These are phyloP conservation scores for Plasmodium reichenowi DNA, from an alignment of 169 alveolate species.

Conservation along the genomic window DNA sequence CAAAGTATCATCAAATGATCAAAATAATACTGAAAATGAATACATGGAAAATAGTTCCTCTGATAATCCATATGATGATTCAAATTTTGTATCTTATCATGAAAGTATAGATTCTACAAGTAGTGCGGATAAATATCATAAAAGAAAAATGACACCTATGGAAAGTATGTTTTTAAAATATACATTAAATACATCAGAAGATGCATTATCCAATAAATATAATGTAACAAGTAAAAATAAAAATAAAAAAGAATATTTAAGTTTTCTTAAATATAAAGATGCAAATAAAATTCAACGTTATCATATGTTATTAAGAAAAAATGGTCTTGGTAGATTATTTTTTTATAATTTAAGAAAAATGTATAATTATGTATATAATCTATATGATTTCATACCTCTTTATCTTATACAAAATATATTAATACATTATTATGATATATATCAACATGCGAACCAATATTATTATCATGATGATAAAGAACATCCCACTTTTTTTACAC, in stretches of 20 bases:
- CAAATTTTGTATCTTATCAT: neutral
- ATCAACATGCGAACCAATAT: conserved; percentile 12
- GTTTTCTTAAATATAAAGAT: conserved; percentile 21
- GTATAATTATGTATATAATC: conserved; percentile 53
- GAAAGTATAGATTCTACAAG: conserved; percentile 30
- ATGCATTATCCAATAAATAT: conserved; percentile 5
- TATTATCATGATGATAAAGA: conserved; percentile 28
- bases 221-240: conserved; percentile 1
- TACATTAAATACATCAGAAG: conserved; percentile 5
- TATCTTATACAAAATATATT: conserved; percentile 43
- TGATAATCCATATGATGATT: conserved; percentile 12
- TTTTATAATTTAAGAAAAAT: conserved; percentile 32
- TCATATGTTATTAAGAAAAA: conserved; percentile 21
- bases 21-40: neutral
- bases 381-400: conserved; percentile 42
- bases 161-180: neutral
- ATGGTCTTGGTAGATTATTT: conserved; percentile 4
- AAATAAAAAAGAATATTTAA: neutral
- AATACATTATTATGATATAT: conserved; percentile 9
- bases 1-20: neutral
- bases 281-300: conserved; percentile 48
- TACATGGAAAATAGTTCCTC: neutral
- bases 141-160: conserved; percentile 12
- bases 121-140: conserved; percentile 7
- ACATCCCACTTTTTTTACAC: neutral